Conservation (phyloP, 2,329 filamentous ascomycete species). For the Ophidiomyces ophidiicola region DNA sequence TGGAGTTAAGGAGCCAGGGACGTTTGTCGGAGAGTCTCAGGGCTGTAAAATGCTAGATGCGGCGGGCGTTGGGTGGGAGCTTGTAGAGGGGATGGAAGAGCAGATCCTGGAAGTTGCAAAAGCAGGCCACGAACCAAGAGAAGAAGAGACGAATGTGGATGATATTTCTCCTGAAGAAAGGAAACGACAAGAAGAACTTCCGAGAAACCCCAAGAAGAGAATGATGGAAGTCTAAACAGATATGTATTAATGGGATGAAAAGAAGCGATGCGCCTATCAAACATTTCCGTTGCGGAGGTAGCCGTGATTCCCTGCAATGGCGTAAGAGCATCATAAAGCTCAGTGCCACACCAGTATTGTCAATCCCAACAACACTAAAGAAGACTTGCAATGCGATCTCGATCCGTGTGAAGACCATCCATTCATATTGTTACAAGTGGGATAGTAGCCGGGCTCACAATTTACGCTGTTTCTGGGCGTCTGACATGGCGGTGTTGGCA, state of each 20-base stretch:
- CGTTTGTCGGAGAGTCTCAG: conserved; percentile 72
- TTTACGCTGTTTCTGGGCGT: not conserved
- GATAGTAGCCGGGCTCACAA: conserved; percentile 1
- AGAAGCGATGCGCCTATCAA: not conserved
- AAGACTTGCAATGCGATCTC: not conserved
- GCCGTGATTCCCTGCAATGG: not conserved
- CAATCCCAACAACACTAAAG: not conserved
- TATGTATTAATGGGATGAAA: not conserved
- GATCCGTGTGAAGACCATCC: not conserved
- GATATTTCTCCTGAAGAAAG: conserved; percentile 31
- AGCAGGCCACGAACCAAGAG: conserved; percentile 53
- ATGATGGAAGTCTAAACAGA: conserved; percentile 32
- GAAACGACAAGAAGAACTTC: conserved; percentile 26
- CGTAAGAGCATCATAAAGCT: not conserved
- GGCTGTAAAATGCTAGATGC: conserved; percentile 58
- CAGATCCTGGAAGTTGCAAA: conserved; percentile 74
- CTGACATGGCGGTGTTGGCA: not conserved
- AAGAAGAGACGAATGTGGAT: conserved; percentile 26
- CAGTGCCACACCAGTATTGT: not conserved
- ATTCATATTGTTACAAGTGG: conserved; percentile 8
- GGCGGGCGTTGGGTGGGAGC: conserved; percentile 60
- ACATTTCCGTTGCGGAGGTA: not conserved
- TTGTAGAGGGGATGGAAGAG: conserved; percentile 61
- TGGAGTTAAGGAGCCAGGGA: conserved; percentile 79
- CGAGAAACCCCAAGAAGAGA: conserved; percentile 37